phyloP scores from a whole-genome alignment of 129 eudicot genomes.

The Smallanthus sonchifolius region DNA sequence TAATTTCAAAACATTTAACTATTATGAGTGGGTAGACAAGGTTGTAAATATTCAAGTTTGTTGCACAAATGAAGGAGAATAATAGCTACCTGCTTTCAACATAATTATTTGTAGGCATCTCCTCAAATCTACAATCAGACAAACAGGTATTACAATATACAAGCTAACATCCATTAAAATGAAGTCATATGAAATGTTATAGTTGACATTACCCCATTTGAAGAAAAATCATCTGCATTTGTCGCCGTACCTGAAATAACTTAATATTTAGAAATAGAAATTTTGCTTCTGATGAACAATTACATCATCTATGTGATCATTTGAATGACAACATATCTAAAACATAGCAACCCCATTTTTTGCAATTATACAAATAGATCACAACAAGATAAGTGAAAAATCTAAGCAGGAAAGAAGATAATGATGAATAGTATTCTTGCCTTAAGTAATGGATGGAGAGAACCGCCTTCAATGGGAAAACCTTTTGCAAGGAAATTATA shows the following conservation, averaged over 20 bases:
- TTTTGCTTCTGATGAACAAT: conserved; percentile 10
- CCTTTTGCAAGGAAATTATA: conserved; percentile 95
- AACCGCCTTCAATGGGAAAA: conserved; percentile 78
- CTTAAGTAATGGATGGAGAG: conserved; percentile 91
- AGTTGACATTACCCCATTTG: conserved; percentile 77
- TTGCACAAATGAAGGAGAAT: background rate
- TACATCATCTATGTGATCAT: background rate
- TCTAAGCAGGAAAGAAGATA: background rate
- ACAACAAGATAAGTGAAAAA: background rate
- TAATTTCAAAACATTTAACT: background rate
- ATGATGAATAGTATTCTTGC: conserved; percentile 35
- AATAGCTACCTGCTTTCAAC: conserved; percentile 91
- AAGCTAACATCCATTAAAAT: background rate
- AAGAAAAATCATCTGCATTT: conserved; percentile 82
- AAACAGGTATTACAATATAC: conserved; percentile 17
- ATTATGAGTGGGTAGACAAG: background rate
- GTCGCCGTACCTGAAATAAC: conserved; percentile 61
- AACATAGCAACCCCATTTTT: background rate
- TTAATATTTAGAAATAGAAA: conserved; percentile 9
- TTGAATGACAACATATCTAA: background rate
- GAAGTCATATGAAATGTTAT: conserved; percentile 7
- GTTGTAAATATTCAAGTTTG: background rate
- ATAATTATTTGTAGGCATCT: conserved; percentile 97
- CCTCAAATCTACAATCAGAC: conserved; percentile 72
- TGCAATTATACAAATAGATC: conserved; percentile 1